Percentiles rank a stretch among this genome's conserved stretches.
These are phyloP conservation scores for Akanthomyces lecanii DNA, from an alignment of 2,329 filamentous ascomycete species.

Conservation along the genomic window DNA sequence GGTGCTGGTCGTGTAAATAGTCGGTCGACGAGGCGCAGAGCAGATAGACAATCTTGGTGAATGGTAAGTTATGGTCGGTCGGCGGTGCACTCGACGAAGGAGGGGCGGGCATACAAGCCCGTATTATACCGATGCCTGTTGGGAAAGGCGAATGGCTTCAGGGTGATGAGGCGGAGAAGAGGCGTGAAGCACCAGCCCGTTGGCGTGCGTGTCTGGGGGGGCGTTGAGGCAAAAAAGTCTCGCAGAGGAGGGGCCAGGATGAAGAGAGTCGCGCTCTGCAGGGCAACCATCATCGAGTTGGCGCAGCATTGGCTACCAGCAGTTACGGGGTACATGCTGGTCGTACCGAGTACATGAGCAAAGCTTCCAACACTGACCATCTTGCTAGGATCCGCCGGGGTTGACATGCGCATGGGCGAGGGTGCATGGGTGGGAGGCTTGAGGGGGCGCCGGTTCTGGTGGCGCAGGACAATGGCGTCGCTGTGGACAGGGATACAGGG, in stretches of 20 bases:
- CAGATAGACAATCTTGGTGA: neutral
- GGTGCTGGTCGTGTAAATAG: no score
- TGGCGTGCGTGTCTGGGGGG: neutral
- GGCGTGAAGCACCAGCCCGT: constrained; percentile 1
- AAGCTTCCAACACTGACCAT: no score
- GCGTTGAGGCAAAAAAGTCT: neutral
- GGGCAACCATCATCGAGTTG: no score
- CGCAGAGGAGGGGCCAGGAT: neutral
- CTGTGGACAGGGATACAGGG: neutral
- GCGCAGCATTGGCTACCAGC: no score
- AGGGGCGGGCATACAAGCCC: neutral
- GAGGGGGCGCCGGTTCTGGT: neutral
- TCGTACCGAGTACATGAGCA: neutral
- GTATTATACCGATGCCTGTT: constrained; percentile 1
- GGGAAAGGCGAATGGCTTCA: neutral
- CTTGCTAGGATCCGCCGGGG: no score
- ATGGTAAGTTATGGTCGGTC: neutral
- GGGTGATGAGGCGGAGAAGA: constrained; percentile 1
- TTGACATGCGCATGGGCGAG: neutral
- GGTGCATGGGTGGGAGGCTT: neutral
- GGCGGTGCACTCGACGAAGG: neutral
- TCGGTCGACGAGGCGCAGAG: neutral
- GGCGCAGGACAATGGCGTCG: constrained; percentile 5
- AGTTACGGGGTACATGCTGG: neutral
- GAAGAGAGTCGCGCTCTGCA: neutral